phyloP scores from a whole-genome alignment of 495 filamentous ascomycete species.

The Hyaloscypha finlandica region DNA sequence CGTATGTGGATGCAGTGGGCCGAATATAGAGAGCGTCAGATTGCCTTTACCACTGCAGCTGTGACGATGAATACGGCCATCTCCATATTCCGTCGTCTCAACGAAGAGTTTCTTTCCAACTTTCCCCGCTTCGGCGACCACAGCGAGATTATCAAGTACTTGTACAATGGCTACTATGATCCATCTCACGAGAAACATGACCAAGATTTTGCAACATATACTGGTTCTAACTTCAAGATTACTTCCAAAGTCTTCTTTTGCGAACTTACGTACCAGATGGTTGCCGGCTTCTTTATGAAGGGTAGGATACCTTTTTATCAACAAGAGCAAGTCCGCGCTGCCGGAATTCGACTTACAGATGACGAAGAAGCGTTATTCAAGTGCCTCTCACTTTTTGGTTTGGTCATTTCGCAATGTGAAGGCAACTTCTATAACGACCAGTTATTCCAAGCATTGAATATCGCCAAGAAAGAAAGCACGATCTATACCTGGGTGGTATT shows the following conservation, averaged over 20 bases:
- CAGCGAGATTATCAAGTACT: neutral
- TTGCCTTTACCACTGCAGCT: neutral
- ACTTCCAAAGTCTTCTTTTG: neutral
- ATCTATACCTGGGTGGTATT: neutral
- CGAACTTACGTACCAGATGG: neutral
- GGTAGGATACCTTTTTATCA: neutral
- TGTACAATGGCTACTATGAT: no score
- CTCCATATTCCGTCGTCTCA: neutral
- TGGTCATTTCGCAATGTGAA: neutral
- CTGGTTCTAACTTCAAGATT: no score
- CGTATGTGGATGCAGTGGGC: neutral
- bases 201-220: no score
- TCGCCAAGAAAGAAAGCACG: neutral
- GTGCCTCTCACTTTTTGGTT: neutral
- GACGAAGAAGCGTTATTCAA: neutral
- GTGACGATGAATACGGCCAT: neutral
- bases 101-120: neutral
- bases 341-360: neutral
- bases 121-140: neutral
- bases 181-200: no score
- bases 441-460: neutral
- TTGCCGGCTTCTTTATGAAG: neutral
- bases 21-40: neutral
- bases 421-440: neutral
- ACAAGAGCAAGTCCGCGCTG: neutral